A percentile compares a stretch with the other conserved stretches of the same genome.
Evolutionary conservation across 352 stramenopile species (phyloP).

Genomic region (Phytophthora sansomeana): DNA sequence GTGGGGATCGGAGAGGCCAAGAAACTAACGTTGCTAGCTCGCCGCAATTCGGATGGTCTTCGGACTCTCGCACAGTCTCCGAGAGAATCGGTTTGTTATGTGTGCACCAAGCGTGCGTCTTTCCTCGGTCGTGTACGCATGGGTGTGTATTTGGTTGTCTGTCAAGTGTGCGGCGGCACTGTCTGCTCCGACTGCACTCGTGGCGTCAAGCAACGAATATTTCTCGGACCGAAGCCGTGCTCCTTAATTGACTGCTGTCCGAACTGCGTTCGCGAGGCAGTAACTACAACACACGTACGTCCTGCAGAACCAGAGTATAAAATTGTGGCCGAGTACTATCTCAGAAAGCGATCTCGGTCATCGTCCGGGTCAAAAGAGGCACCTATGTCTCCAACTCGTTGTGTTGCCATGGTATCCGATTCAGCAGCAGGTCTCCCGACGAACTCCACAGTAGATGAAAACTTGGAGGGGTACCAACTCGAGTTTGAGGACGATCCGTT

Average conservation of each 20-base stretch:
- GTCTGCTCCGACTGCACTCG: slow-evolving; percentile 53
- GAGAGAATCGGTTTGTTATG: slow-evolving; percentile 26
- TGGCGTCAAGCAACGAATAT: slow-evolving; percentile 52
- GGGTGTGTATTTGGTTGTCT: slow-evolving; percentile 36
- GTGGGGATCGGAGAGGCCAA: slow-evolving; percentile 54
- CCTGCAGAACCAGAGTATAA: slow-evolving; percentile 33
- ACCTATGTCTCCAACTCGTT: not conserved
- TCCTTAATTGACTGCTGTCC: slow-evolving; percentile 43
- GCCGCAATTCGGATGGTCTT: slow-evolving; percentile 15
- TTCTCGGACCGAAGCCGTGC: slow-evolving; percentile 36
- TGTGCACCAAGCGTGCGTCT: slow-evolving; percentile 36
- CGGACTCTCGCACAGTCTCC: slow-evolving; percentile 6
- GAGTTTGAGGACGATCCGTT: slow-evolving; percentile 41
- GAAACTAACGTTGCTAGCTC: slow-evolving; percentile 54
- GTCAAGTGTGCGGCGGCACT: slow-evolving; percentile 48
- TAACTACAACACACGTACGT: slow-evolving; percentile 32
- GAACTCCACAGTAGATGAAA: slow-evolving; percentile 26
- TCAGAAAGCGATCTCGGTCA: not conserved
- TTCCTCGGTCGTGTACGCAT: slow-evolving; percentile 28
- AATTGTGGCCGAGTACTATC: slow-evolving; percentile 39
- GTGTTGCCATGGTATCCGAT: slow-evolving; percentile 27
- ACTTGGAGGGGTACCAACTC: slow-evolving; percentile 25
- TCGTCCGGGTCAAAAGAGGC: not conserved
- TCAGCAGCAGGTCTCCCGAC: slow-evolving; percentile 24
- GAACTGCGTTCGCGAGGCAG: slow-evolving; percentile 43